Conservation (phyloP, 2,329 filamentous ascomycete species). For the Pyrenophora seminiperda region DNA sequence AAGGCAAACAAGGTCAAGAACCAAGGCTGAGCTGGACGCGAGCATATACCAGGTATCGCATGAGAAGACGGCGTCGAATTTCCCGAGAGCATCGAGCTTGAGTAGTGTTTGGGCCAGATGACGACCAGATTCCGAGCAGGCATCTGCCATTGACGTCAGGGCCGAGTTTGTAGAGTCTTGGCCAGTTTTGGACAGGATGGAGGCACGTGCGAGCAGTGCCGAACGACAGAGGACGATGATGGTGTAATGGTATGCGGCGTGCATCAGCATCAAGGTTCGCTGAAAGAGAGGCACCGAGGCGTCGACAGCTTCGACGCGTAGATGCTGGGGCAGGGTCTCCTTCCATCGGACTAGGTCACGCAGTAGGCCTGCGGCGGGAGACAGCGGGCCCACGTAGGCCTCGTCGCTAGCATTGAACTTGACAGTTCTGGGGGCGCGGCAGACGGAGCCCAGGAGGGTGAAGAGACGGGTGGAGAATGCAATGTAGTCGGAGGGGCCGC, state of each 20-base stretch:
- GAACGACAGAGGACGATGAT: conserved; percentile 47
- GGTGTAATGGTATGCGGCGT: conserved; percentile 51
- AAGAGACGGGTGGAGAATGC: conserved; percentile 48
- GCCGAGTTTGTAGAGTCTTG: conserved; percentile 33
- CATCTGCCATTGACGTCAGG: conserved; percentile 44
- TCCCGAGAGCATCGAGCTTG: conserved; percentile 44
- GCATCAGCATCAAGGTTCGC: conserved; percentile 48
- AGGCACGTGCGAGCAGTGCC: conserved; percentile 48
- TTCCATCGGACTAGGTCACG: conserved; percentile 50
- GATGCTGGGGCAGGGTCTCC: conserved; percentile 46
- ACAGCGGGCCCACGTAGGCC: conserved; percentile 46
- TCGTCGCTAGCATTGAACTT: conserved; percentile 41
- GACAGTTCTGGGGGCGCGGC: conserved; percentile 45
- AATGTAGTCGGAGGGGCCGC: conserved; percentile 47
- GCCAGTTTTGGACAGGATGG: conserved; percentile 35
- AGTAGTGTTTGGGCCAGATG: conserved; percentile 42
- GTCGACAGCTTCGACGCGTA: conserved; percentile 42
- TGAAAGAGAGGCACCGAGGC: conserved; percentile 43
- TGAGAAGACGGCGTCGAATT: conserved; percentile 50
- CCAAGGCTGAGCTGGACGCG: conserved; percentile 46
- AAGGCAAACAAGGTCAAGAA: conserved; percentile 46
- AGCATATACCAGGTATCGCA: conserved; percentile 52
- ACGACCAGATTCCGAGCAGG: conserved; percentile 48
- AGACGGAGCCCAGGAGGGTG: conserved; percentile 47
- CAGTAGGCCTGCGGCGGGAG: conserved; percentile 47